A percentile compares a stretch with the other conserved stretches of the same genome.
These are phyloP conservation scores for Phytophthora kernoviae DNA, from an alignment of 352 stramenopile species.

Conservation along the genomic window DNA sequence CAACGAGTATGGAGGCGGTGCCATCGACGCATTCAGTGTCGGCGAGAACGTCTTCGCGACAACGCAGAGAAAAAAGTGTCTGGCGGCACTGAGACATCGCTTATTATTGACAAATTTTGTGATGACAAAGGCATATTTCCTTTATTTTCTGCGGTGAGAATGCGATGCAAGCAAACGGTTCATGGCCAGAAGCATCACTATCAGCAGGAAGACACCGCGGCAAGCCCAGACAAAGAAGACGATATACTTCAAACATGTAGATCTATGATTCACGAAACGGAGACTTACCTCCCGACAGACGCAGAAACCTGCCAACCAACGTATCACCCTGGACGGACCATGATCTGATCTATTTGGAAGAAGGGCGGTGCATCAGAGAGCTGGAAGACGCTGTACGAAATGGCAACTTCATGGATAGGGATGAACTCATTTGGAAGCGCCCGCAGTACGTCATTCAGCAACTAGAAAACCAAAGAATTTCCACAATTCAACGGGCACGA, in stretches of 20 bases:
- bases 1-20: conserved; percentile 17
- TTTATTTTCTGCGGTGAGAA: conserved; percentile 10
- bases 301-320: neutral
- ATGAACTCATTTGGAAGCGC: conserved; percentile 43
- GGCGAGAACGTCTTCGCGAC: neutral
- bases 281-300: too few relatives aligned
- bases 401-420: conserved; percentile 12
- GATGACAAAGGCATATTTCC: neutral
- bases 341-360: conserved; percentile 54
- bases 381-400: conserved; percentile 22
- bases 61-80: neutral
- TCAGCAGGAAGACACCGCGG: neutral
- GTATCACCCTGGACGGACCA: conserved; percentile 40
- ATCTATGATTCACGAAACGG: too few relatives aligned
- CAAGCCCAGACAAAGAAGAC: neutral
- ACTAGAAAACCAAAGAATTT: conserved; percentile 31
- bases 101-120: conserved; percentile 23
- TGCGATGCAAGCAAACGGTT: neutral
- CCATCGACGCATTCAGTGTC: neutral
- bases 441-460: conserved; percentile 39
- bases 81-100: conserved; percentile 4
- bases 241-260: too few relatives aligned
- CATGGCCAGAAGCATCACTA: too few relatives aligned
- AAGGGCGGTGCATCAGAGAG: conserved; percentile 35
- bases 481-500: conserved; percentile 1